These are phyloP conservation scores for Pythium insidiosum DNA, from an alignment of 352 stramenopile genomes.

Conservation along the genomic window DNA sequence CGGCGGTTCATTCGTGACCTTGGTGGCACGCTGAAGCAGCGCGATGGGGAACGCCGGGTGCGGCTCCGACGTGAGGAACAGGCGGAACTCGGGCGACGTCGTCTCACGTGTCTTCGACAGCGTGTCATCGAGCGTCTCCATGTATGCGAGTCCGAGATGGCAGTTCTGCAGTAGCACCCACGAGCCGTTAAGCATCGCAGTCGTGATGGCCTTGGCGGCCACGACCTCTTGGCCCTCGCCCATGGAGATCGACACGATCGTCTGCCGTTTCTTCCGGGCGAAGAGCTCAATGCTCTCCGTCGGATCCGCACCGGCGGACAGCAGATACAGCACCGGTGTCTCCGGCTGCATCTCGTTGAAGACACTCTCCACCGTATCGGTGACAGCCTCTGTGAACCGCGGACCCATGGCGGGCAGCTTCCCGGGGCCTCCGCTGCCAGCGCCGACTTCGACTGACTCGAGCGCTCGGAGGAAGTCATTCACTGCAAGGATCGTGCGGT, in stretches of 20 bases:
- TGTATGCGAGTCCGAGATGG: conserved; percentile 57
- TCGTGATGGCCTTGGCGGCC: conserved; percentile 38
- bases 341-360: conserved; percentile 57
- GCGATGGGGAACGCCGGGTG: conserved; percentile 55
- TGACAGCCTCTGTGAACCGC: conserved; percentile 53
- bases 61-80: conserved; percentile 72
- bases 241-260: conserved; percentile 67
- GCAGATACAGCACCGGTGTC: conserved; percentile 60
- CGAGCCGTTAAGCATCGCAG: conserved; percentile 60
- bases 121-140: conserved; percentile 51
- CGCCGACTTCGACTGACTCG: conserved; percentile 44
- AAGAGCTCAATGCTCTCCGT: conserved; percentile 70
- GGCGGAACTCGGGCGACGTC: conserved; percentile 38
- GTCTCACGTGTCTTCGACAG: conserved; percentile 32
- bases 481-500: conserved; percentile 65
- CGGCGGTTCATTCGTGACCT: conserved; percentile 76
- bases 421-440: conserved; percentile 15
- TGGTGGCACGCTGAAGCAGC: conserved; percentile 54
- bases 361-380: conserved; percentile 65
- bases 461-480: conserved; percentile 56
- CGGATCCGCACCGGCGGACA: conserved; percentile 62
- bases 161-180: conserved; percentile 83
- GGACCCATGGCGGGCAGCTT: conserved; percentile 54
- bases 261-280: conserved; percentile 58
- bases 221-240: conserved; percentile 67